These are phyloP conservation scores for Apiospora kogelbergensis DNA, from an alignment of 2,329 filamentous ascomycete genomes.

Conservation along the genomic window DNA sequence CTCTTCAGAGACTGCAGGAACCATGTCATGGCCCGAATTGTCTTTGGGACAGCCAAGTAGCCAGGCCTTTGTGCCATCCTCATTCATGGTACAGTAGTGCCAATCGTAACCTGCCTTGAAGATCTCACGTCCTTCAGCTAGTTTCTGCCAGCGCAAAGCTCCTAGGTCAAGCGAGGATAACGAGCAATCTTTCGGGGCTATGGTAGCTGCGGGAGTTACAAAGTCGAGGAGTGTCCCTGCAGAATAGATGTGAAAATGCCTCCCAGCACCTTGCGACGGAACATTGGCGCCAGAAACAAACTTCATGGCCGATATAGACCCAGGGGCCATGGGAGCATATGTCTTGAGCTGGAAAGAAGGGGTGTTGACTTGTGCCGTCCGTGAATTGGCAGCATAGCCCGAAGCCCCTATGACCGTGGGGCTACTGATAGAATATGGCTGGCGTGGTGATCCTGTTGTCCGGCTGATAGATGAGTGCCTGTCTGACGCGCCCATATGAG, in stretches of 20 bases:
- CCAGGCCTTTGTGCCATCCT: constrained; percentile 95
- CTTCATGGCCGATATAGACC: constrained; percentile 84
- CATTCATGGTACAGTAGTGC: constrained; percentile 97
- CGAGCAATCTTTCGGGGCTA: constrained; percentile 83
- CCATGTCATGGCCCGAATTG: constrained; percentile 61
- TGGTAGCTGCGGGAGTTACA: constrained; percentile 86
- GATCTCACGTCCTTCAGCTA: constrained; percentile 91
- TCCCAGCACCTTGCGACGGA: constrained; percentile 85
- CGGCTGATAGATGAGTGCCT: constrained; percentile 42
- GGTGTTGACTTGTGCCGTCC: constrained; percentile 65
- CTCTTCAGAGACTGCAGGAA: constrained; percentile 75
- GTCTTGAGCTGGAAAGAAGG: constrained; percentile 65
- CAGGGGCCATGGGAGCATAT: constrained; percentile 84
- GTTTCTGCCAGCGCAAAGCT: constrained; percentile 87
- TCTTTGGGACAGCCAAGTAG: constrained; percentile 89
- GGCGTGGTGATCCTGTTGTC: constrained; percentile 50
- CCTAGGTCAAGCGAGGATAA: constrained; percentile 86
- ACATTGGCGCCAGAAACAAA: constrained; percentile 86
- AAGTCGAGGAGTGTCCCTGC: constrained; percentile 93
- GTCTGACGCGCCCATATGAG: constrained; percentile 54
- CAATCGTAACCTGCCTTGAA: constrained; percentile 91
- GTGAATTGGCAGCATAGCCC: constrained; percentile 67
- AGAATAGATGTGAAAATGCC: constrained; percentile 93
- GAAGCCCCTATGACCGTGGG: constrained; percentile 56
- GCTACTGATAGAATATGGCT: constrained; percentile 50